Evolutionary conservation across 169 alveolate genomes (phyloP).

Genomic region (Hepatocystis sp.): DNA sequence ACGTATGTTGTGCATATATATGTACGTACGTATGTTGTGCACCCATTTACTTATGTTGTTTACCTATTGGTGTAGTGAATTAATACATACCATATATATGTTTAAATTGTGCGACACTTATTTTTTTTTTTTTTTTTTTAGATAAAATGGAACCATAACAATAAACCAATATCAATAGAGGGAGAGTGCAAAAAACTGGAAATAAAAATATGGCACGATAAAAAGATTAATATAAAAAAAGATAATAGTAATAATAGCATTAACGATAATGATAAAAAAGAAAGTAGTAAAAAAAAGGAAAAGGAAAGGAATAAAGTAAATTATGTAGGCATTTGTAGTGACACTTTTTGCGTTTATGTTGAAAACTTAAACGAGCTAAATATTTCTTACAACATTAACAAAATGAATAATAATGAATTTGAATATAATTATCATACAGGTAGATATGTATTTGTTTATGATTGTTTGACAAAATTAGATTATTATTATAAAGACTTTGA

Average conservation of each 20-base stretch:
- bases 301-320: too few species aligned
- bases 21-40: too few species aligned
- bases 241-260: background rate
- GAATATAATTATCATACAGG: constrained; percentile 48
- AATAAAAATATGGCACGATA: constrained; percentile 29
- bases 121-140: constrained; percentile 15
- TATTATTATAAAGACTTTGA: constrained; percentile 42
- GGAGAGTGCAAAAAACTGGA: constrained; percentile 39
- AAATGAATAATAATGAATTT: constrained; percentile 5
- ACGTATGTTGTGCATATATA: too few species aligned
- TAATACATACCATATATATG: too few species aligned
- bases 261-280: background rate
- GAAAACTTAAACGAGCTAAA: constrained; percentile 50
- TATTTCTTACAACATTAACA: constrained; percentile 29
- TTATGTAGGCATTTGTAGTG: constrained; percentile 58
- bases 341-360: constrained; percentile 10
- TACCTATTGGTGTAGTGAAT: too few species aligned
- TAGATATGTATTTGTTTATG: constrained; percentile 10
- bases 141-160: constrained; percentile 28
- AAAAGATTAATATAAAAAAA: constrained; percentile 3
- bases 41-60: too few species aligned
- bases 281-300: background rate
- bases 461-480: constrained; percentile 19
- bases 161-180: constrained; percentile 24
- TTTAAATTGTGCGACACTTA: too few species aligned